Evolutionary conservation across 192 early-diverging fungal species (phyloP).

Genomic region (Podochytrium sp.): DNA sequence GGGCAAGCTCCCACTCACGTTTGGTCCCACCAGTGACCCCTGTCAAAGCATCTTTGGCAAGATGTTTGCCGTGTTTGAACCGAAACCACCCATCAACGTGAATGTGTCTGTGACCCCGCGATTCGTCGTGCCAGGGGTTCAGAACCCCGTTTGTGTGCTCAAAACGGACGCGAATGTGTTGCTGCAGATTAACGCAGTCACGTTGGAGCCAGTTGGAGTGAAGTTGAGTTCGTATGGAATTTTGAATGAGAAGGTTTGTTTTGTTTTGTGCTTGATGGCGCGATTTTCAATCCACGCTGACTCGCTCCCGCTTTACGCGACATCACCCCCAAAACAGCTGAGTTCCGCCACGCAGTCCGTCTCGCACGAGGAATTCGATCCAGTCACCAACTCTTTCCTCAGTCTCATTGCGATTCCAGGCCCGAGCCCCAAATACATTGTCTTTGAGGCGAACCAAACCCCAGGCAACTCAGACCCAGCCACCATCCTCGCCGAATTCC

Average conservation of each 20-base stretch:
- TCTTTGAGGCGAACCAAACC: background rate
- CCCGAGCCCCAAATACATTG: conserved; percentile 4
- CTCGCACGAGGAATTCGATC: conserved; percentile 20
- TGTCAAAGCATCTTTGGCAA: background rate
- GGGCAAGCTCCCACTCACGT: too few relatives aligned
- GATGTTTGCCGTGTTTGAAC: background rate
- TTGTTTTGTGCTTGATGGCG: background rate
- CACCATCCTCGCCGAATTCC: conserved; percentile 6
- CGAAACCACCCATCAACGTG: background rate
- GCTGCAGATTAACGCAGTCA: background rate
- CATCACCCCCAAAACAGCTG: too few relatives aligned
- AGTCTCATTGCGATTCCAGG: conserved; percentile 1
- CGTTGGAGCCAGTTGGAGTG: background rate
- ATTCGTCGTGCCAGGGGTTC: background rate
- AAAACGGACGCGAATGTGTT: conserved; percentile 7
- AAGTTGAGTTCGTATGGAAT: background rate
- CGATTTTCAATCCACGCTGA: background rate
- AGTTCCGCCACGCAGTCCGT: background rate
- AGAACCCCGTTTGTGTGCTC: background rate
- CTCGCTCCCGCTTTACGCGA: too few relatives aligned
- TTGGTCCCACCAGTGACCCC: too few relatives aligned
- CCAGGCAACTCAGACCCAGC: background rate
- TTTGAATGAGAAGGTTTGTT: background rate
- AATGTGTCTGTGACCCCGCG: background rate
- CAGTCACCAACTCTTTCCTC: conserved; percentile 11